A percentile compares a stretch with the other conserved stretches of the same genome.
Conservation (phyloP, 2,329 filamentous ascomycete genomes). For the Diplodia mutila region DNA sequence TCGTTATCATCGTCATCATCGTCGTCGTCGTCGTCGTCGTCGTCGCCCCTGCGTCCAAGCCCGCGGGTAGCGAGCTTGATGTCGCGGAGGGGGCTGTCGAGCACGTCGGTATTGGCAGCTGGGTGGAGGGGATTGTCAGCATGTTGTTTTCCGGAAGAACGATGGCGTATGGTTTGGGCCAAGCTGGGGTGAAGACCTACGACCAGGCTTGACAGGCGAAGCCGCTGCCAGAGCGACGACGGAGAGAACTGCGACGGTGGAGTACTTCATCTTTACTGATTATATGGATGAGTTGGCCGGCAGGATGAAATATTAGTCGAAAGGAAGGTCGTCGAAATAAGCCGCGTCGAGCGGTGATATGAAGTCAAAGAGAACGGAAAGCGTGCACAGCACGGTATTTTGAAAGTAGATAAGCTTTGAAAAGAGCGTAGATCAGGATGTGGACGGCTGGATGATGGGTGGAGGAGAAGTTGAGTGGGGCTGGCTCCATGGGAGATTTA, state of each 20-base stretch:
- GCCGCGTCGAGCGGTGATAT: conserved; percentile 9
- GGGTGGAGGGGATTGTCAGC: not conserved
- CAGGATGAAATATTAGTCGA: not conserved
- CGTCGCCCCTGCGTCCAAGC: not conserved
- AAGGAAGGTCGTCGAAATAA: conserved; percentile 8
- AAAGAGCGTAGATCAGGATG: conserved; percentile 18
- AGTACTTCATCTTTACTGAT: conserved; percentile 34
- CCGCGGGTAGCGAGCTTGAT: conserved; percentile 1
- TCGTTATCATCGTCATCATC: not conserved
- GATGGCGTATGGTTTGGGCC: not conserved
- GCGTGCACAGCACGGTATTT: conserved; percentile 15
- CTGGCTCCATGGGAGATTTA: not conserved
- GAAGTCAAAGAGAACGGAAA: not conserved
- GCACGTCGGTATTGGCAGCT: conserved; percentile 8
- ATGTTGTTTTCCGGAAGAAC: not conserved
- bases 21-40: not conserved
- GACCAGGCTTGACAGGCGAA: conserved; percentile 29
- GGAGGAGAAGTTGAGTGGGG: not conserved
- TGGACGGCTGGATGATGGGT: conserved; percentile 12
- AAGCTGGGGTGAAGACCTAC: conserved; percentile 32
- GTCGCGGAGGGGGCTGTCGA: not conserved
- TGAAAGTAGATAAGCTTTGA: conserved; percentile 11
- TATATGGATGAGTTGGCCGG: not conserved
- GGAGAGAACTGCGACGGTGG: conserved; percentile 31
- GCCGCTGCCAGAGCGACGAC: conserved; percentile 33